Percentiles rank a stretch among this genome's conserved stretches.
Evolutionary conservation across 2,329 filamentous ascomycete genomes (phyloP).

Genomic region (Alternaria conjuncta): DNA sequence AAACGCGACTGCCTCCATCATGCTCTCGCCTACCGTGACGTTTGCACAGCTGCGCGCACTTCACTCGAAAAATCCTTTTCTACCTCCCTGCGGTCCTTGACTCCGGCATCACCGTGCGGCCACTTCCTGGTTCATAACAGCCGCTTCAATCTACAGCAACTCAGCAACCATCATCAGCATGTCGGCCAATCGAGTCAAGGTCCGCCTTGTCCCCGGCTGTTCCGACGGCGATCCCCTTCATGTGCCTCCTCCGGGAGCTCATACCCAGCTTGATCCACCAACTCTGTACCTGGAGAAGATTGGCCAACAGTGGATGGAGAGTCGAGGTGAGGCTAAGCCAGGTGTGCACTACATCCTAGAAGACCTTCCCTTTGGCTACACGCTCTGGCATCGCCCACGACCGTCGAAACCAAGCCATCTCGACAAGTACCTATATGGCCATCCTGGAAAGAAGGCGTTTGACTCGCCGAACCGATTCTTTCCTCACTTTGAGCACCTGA

Average conservation of each 20-base stretch:
- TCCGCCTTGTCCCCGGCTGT: slow-evolving; percentile 19
- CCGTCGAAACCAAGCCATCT: slow-evolving; percentile 47
- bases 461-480: slow-evolving; percentile 63
- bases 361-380: slow-evolving; percentile 61
- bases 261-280: slow-evolving; percentile 49
- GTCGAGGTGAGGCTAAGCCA: slow-evolving; percentile 45
- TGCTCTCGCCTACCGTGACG: slow-evolving; percentile 4
- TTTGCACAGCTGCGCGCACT: not conserved
- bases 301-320: slow-evolving; percentile 56
- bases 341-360: slow-evolving; percentile 59
- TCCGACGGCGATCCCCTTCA: slow-evolving; percentile 48
- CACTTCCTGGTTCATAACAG: too few relatives aligned
- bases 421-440: slow-evolving; percentile 65
- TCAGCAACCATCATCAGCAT: too few relatives aligned
- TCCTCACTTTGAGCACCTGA: slow-evolving; percentile 64
- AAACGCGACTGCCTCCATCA: slow-evolving; percentile 10
- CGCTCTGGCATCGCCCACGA: slow-evolving; percentile 58
- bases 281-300: slow-evolving; percentile 56
- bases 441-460: slow-evolving; percentile 59
- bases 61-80: not conserved
- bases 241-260: slow-evolving; percentile 24
- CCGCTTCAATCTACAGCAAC: too few relatives aligned
- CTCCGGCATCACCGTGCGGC: too few relatives aligned
- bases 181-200: too few relatives aligned
- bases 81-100: too few relatives aligned